Evolutionary conservation across 208 protist genomes (phyloP).

Genomic region (Trypanosoma platydactyli): DNA sequence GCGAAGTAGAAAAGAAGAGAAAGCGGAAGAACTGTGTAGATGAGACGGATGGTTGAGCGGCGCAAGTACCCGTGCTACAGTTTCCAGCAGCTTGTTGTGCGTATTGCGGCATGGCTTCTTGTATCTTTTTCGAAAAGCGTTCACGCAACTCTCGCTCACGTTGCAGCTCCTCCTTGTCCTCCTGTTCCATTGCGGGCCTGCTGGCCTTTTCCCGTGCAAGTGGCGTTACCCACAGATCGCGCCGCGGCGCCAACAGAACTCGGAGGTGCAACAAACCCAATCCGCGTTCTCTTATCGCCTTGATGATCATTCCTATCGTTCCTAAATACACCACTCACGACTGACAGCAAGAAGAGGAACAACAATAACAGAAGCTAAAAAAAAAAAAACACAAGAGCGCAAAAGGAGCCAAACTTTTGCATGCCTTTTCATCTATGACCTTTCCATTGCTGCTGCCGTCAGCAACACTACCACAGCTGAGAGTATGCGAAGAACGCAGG

Average conservation of each 20-base stretch:
- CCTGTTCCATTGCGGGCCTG: constrained; percentile 47
- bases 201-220: constrained; percentile 16
- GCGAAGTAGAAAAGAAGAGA: constrained; percentile 55
- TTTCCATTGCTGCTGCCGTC: no score
- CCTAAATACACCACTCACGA: not conserved
- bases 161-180: constrained; percentile 83
- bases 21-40: constrained; percentile 46
- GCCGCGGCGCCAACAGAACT: not conserved
- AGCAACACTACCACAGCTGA: no score
- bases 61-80: constrained; percentile 14
- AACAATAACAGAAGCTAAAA: constrained; percentile 7
- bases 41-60: constrained; percentile 9
- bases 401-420: no score
- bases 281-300: not conserved
- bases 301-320: constrained; percentile 5
- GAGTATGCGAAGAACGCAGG: no score
- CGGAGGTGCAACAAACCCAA: not conserved
- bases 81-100: constrained; percentile 6
- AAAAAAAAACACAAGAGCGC: not conserved
- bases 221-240: constrained; percentile 11
- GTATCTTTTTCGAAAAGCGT: constrained; percentile 76
- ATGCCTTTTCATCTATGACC: no score
- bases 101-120: constrained; percentile 47
- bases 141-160: constrained; percentile 72
- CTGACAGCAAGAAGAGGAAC: constrained; percentile 6